Evolutionary conservation across 2,329 filamentous ascomycete species (phyloP), one percentile per base, ranked within the genome.

Genomic region (Cadophora malorum): DNA sequence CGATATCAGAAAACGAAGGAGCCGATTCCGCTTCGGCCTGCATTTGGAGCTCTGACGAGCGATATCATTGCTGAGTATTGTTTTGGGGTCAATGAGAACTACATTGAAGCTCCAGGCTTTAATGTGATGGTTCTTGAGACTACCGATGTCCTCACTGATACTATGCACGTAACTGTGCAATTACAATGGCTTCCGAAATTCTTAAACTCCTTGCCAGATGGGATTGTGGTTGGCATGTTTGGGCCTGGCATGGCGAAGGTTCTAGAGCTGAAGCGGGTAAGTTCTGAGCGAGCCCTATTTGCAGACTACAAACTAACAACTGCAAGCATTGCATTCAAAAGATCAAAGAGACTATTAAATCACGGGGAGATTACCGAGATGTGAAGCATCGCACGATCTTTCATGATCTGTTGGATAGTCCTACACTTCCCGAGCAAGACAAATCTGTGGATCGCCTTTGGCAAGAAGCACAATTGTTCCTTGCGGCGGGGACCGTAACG

Each of bases 401-500:
- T 53, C 63, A 69, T 28, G 74, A 75, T 5, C 41, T 80, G 45
- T 65, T 78, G 4, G 76, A 79, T 31, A 78, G 78, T 4, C 68
- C 74, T 0, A 58, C 83, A n/a, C 79, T 75, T 8, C 74, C 70
- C 0, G 73, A 79, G 4, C 79, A 83, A 63, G 80, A 80, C 47
- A 79, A 77, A 47, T 66, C 70, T 0, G 65, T 72, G 1, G 72
- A 76, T 10, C 73, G 79, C 0, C 72, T 82, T 0, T 76, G 75
- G 21, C 77, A 81, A 6, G 82, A 84, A 53, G 81, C 78, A 0
- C 78, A 79, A 28, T 70, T 76, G 4, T 67, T 83, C 23, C 58
- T 82, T 0, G 69, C 74, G 1, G 82, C 79, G 1, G 81, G 81
- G 0, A 80, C 79, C 0, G 80, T 82, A 67, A 83, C 78, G 1